phyloP scores from a whole-genome alignment of 345 rosid genomes.

The Streptanthus diversifolius region DNA sequence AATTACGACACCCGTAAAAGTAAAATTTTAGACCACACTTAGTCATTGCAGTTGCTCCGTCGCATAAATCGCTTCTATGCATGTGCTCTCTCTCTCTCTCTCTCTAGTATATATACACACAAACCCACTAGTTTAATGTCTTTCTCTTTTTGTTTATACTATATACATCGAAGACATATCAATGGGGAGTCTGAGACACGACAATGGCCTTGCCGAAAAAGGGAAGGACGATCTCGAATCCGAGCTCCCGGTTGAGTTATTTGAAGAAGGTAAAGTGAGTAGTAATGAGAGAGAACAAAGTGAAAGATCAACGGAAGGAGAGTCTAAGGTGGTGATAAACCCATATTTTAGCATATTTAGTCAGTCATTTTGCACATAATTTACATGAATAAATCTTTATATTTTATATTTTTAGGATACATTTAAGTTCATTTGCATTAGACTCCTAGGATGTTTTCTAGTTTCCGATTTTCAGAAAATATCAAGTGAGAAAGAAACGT shows the following conservation, averaged over 20 bases:
- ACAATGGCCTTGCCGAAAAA: conserved; percentile 19
- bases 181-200: conserved; percentile 31
- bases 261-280: conserved; percentile 15
- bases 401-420: too few relatives aligned
- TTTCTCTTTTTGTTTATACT: not conserved
- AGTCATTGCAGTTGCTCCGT: conserved; percentile 37
- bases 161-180: conserved; percentile 6
- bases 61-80: conserved; percentile 45
- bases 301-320: conserved; percentile 7
- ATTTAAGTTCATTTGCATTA: too few relatives aligned
- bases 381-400: too few relatives aligned
- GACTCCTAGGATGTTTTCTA: too few relatives aligned
- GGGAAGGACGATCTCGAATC: conserved; percentile 38
- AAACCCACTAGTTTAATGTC: conserved; percentile 10
- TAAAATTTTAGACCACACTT: conserved; percentile 20
- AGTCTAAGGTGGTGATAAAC: conserved; percentile 38
- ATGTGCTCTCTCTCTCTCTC: conserved; percentile 41
- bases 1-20: conserved; percentile 12
- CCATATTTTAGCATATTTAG: too few relatives aligned
- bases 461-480: too few relatives aligned
- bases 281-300: not conserved
- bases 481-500: too few relatives aligned
- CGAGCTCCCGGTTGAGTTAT: conserved; percentile 23
- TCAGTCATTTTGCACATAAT: too few relatives aligned
- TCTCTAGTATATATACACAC: not conserved